Percentiles rank a stretch among this genome's conserved stretches.
Conservation (phyloP, 2,329 filamentous ascomycete species). For the Xylariaceae sp. region DNA sequence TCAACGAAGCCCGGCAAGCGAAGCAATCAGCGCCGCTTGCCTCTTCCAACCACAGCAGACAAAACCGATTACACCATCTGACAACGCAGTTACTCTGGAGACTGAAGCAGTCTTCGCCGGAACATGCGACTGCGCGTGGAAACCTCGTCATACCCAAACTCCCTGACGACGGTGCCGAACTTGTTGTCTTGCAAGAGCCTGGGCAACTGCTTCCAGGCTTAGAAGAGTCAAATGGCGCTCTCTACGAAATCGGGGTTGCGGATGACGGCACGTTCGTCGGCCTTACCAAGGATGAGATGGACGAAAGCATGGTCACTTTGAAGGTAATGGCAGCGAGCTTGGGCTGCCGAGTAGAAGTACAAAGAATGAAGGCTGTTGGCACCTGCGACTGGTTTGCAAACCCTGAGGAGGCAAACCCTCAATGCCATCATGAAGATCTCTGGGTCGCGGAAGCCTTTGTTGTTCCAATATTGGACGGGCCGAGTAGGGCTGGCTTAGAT, state of each 20-base stretch:
- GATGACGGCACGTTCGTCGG: slow-evolving; percentile 91
- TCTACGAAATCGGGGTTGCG: slow-evolving; percentile 95
- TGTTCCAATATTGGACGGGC: slow-evolving; percentile 59
- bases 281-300: slow-evolving; percentile 81
- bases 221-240: slow-evolving; percentile 84
- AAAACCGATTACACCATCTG: slow-evolving; percentile 80
- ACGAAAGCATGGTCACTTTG: slow-evolving; percentile 81
- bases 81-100: slow-evolving; percentile 95
- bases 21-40: slow-evolving; percentile 26
- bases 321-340: slow-evolving; percentile 88
- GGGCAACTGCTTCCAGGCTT: slow-evolving; percentile 67
- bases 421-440: slow-evolving; percentile 48
- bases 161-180: slow-evolving; percentile 54
- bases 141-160: slow-evolving; percentile 70
- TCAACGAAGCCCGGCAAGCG: slow-evolving; percentile 25
- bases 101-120: slow-evolving; percentile 87
- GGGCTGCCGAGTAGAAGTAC: slow-evolving; percentile 76
- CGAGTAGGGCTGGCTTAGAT: slow-evolving; percentile 19
- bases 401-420: slow-evolving; percentile 27
- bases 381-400: slow-evolving; percentile 70
- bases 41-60: slow-evolving; percentile 62
- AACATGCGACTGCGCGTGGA: slow-evolving; percentile 74
- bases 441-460: slow-evolving; percentile 89
- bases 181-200: slow-evolving; percentile 43
- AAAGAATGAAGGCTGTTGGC: slow-evolving; percentile 78